Base-by-base conservation (phyloP, 805 yeast genomes). In the Kodamaea sagamina region DNA sequence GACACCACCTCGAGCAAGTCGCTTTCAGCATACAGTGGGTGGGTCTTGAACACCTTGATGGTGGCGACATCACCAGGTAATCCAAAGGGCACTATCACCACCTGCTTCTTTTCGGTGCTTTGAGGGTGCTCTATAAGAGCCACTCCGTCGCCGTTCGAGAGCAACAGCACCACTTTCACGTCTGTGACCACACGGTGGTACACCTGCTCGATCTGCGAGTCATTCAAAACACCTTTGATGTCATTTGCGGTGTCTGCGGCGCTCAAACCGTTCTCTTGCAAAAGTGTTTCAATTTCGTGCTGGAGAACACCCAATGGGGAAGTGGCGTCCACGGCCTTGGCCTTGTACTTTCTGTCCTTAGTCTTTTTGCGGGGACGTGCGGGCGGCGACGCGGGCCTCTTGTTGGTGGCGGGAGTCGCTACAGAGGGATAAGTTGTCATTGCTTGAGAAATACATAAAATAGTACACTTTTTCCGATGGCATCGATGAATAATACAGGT, bases 91-190 rank as follows among this genome's bases (percentile, higher is more conserved):
- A 93, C 77, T 3, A 88, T 67, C 1, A 82, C 89, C 6, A 90
- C 71, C 60, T 86, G 90, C 40, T 70, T 69, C 43, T 59, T 62
- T 11, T 60, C 57, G 1, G 50, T 43, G 12, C 55, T 51, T 13
- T 71, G 76, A 1, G 93, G 90, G 52, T 82, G 81, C 4, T 74
- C 66, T 37, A 86, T 73, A 4, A 89, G 47, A 0, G 86, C 96
- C 16, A 92, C 54, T 1, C 97, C 97, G 49, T 89, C 96, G 42
- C 98, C 98, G 48, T 81, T 86, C 1, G 96, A 84, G 8, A 88
- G 71, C 11, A 85, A 64, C 36, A 69, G 71, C 24, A 75, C 53
- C 38, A 93, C 72, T 47, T 75, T 63, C 13, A 88, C 89, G 44
- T 80, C 67, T 1, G 65, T 58, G 1, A 83, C 85, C 2, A 61